Base-by-base conservation (phyloP, 345 rosid genomes). In the Aquilaria malaccensis region DNA sequence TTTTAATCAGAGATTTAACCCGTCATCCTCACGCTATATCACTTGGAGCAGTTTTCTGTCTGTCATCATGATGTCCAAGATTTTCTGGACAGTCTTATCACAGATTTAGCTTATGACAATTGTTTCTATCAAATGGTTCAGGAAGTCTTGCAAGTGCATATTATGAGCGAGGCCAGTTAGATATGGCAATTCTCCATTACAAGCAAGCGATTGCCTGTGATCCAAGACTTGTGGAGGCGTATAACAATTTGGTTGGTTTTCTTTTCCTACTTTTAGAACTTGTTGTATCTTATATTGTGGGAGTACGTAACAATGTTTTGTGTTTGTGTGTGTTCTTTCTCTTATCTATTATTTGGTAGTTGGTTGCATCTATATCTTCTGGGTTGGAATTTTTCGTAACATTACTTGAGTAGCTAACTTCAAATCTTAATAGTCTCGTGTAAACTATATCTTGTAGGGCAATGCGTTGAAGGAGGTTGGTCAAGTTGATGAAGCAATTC, bases 401-500 rank as follows among this genome's bases (percentile, higher is more conserved):
- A 22, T 22, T 32, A 59, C 2, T 58, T 59, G 61, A 53, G 47
- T 37, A 57, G 47, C 62, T 57, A 22, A 15, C 31, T 53, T 22
- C 56, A 62, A 58, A 22, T 22, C 47, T 7, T 56, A 15, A 41
- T 41, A 54, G 46, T 72, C 29, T 30, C 37, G 67, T 64, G 54
- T 62, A 37, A 65, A 30, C 4, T 65, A 11, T 29, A 52, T 62
- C 63, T 62, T 49, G 37, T 70, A 95, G 99, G 99, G 99, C 63
- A 95, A 95, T 81, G 99, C 96, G 45, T 70, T 95, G 75, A 95
- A 95, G 67, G 99, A 88, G 72, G 79, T 85, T 22, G 96, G 99
- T 43, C 78, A 81, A 75, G 94, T 86, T 32, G 99, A 95, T 43
- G 97, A 95, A 73, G 97, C 99, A 62, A 80, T 95, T 29, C 88